These are phyloP conservation scores for Saccharomycopsis lassenensis DNA, from an alignment of 805 yeast genomes.

Conservation along the genomic window DNA sequence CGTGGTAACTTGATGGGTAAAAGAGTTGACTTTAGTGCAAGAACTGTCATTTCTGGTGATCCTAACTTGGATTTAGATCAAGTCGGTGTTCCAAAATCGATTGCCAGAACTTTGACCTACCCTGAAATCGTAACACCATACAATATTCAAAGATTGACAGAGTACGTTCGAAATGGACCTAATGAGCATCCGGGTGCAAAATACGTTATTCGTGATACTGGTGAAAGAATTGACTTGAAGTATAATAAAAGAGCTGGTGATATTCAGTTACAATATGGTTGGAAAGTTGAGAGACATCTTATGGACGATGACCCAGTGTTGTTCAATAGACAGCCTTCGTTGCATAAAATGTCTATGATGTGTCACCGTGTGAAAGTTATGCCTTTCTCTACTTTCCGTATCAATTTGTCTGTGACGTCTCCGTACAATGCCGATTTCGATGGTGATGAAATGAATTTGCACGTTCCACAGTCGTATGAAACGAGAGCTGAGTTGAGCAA, in stretches of 20 bases:
- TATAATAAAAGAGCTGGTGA: conserved; percentile 98
- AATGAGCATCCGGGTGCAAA: conserved; percentile 99
- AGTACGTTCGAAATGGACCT: conserved; percentile 93
- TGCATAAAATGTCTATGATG: conserved; percentile 99
- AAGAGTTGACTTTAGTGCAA: conserved; percentile 98
- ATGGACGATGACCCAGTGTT: conserved; percentile 97
- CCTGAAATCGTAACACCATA: conserved; percentile 98
- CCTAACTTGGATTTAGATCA: conserved; percentile 96
- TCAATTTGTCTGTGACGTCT: conserved; percentile 92
- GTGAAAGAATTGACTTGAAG: conserved; percentile 95
- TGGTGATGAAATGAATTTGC: conserved; percentile 99
- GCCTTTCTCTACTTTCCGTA: conserved; percentile 97
- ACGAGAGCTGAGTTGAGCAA: conserved; percentile 93
- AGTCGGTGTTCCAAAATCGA: conserved; percentile 96
- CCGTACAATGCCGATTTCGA: conserved; percentile 99
- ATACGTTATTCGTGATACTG: conserved; percentile 95
- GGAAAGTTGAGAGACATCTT: conserved; percentile 98
- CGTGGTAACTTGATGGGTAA: conserved; percentile 99
- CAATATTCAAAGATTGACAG: conserved; percentile 88
- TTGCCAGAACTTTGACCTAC: conserved; percentile 89
- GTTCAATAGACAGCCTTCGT: conserved; percentile 97
- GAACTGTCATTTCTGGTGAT: conserved; percentile 98
- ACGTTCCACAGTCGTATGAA: conserved; percentile 97
- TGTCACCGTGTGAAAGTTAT: conserved; percentile 96
- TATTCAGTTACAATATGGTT: conserved; percentile 93